Evolutionary conservation across 441 rosid genomes (phyloP).

Genomic region (Populus hybrid): DNA sequence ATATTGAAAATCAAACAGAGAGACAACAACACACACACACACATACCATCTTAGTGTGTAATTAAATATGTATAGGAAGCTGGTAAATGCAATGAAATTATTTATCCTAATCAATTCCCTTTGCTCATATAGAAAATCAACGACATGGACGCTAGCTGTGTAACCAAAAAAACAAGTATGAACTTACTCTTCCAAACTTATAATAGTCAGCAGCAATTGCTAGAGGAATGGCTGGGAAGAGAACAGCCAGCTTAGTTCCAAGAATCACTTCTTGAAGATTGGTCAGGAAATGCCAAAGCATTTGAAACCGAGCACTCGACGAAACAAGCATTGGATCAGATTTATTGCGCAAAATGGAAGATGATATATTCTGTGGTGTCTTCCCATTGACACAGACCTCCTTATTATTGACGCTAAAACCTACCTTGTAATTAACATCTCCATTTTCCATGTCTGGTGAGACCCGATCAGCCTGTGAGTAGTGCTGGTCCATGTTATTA

Average conservation of each 20-base stretch:
- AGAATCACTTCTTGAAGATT: conserved; percentile 75
- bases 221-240: conserved; percentile 72
- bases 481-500: background rate
- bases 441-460: conserved; percentile 35
- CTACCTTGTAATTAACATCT: background rate
- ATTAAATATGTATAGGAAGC: background rate
- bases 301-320: conserved; percentile 36
- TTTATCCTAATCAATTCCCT: no score
- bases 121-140: background rate
- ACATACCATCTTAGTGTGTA: background rate
- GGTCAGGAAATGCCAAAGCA: conserved; percentile 37
- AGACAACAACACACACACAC: background rate
- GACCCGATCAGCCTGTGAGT: background rate
- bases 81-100: background rate
- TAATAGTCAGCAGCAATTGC: conserved; percentile 54
- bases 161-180: conserved; percentile 9
- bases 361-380: conserved; percentile 53
- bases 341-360: conserved; percentile 58
- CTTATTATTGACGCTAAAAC: background rate
- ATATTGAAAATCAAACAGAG: background rate
- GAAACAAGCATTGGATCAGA: conserved; percentile 56
- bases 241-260: conserved; percentile 70
- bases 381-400: conserved; percentile 26
- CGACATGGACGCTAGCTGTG: conserved; percentile 36
- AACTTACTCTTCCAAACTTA: conserved; percentile 53